Conservation (phyloP, 78 protist genomes). For the Monocercomonoides exilis region DNA sequence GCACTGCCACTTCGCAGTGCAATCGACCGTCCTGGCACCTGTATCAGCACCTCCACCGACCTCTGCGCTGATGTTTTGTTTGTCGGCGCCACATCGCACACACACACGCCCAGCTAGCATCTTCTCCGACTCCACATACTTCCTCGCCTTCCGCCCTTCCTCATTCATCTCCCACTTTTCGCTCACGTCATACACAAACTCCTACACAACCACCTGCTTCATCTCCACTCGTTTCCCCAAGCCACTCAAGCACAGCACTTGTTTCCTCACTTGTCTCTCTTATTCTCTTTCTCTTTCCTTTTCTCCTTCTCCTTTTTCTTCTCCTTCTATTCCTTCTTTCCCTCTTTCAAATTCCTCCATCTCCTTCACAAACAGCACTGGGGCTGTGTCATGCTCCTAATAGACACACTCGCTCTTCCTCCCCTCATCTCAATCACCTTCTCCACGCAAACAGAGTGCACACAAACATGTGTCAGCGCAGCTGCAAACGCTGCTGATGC, state of each 20-base stretch:
- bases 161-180: background rate
- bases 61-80: background rate
- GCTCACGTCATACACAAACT: background rate
- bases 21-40: background rate
- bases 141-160: background rate
- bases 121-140: background rate
- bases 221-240: too few species aligned
- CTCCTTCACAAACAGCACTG: conserved; percentile 3
- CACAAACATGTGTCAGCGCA: background rate
- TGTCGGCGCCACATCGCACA: background rate
- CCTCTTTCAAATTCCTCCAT: too few species aligned
- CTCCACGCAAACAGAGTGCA: too few species aligned
- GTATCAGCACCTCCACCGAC: background rate
- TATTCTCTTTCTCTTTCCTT: too few species aligned
- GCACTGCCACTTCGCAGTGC: background rate
- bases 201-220: background rate
- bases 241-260: too few species aligned
- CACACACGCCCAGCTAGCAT: background rate
- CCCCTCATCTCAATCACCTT: too few species aligned
- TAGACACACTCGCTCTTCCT: too few species aligned
- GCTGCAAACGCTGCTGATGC: background rate
- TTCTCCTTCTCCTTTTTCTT: too few species aligned
- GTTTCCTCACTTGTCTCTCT: too few species aligned
- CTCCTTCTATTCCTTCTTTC: too few species aligned
- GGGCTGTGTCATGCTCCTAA: too few species aligned